These are phyloP conservation scores for Aleurites moluccanus DNA, from an alignment of 441 rosid species.

Conservation along the genomic window DNA sequence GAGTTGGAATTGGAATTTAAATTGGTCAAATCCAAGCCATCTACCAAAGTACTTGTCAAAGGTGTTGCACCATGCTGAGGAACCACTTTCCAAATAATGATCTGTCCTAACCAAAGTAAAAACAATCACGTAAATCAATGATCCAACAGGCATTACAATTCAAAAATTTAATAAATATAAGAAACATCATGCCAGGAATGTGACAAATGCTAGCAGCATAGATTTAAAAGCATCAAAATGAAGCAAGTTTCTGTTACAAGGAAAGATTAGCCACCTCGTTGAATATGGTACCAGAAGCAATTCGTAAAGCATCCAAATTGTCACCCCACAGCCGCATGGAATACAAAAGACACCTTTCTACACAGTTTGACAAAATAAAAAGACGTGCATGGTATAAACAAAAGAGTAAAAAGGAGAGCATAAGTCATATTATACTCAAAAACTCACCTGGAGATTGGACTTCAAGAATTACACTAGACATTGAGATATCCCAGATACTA, in stretches of 20 bases:
- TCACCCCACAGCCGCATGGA: conserved; percentile 91
- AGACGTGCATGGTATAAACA: not conserved
- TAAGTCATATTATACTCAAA: not conserved
- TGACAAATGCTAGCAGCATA: not conserved
- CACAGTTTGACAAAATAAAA: conserved; percentile 30
- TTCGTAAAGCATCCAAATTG: conserved; percentile 54
- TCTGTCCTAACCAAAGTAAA: conserved; percentile 42
- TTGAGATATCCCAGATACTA: conserved; percentile 60
- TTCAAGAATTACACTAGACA: conserved; percentile 49
- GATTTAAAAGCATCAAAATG: not conserved
- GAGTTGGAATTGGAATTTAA: conserved; percentile 24
- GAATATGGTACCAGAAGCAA: conserved; percentile 89
- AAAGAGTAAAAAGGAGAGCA: not conserved
- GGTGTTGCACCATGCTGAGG: conserved; percentile 27
- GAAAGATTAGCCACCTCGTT: conserved; percentile 64
- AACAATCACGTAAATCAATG: conserved; percentile 19
- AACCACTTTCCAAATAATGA: conserved; percentile 68
- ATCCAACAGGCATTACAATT: conserved; percentile 11
- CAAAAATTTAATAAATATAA: not conserved
- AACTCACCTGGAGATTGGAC: conserved; percentile 77
- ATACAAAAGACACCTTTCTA: conserved; percentile 85
- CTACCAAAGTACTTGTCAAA: conserved; percentile 31
- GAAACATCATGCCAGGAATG: not conserved
- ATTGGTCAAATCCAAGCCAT: conserved; percentile 30
- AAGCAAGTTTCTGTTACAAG: conserved; percentile 6